phyloP scores from a whole-genome alignment of 75 land plant species.

The Sequoiadendron giganteum region DNA sequence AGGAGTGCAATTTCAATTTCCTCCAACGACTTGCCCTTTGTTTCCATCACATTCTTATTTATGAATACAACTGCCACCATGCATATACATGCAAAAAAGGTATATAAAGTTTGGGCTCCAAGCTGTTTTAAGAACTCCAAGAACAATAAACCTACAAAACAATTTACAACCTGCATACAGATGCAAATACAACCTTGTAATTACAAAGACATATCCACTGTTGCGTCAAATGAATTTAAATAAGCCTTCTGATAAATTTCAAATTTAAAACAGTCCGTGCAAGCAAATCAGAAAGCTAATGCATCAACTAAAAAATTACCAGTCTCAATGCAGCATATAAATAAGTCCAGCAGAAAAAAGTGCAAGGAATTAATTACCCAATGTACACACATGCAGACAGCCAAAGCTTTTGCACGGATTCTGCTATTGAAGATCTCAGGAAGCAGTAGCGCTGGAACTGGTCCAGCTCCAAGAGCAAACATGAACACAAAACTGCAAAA shows the following conservation, averaged over 20 bases:
- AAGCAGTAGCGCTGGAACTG: constrained; percentile 84
- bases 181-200: neutral
- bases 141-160: constrained; percentile 83
- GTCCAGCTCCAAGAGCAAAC: constrained; percentile 94
- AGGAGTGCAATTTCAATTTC: constrained; percentile 84
- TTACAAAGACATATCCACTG: neutral
- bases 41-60: constrained; percentile 72
- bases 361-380: constrained; percentile 63
- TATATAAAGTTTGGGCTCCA: constrained; percentile 62
- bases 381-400: constrained; percentile 85
- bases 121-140: constrained; percentile 64
- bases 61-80: constrained; percentile 71
- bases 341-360: neutral
- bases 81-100: constrained; percentile 71
- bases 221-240: neutral
- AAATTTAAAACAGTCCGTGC: neutral
- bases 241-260: neutral
- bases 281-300: neutral
- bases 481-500: constrained; percentile 80
- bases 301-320: neutral
- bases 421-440: constrained; percentile 82
- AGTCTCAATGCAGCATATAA: neutral
- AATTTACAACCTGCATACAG: constrained; percentile 77
- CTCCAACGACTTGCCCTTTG: constrained; percentile 85
- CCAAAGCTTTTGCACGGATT: constrained; percentile 90